phyloP scores from a whole-genome alignment of 768 basidiomycete species.

The Trametes elegans region DNA sequence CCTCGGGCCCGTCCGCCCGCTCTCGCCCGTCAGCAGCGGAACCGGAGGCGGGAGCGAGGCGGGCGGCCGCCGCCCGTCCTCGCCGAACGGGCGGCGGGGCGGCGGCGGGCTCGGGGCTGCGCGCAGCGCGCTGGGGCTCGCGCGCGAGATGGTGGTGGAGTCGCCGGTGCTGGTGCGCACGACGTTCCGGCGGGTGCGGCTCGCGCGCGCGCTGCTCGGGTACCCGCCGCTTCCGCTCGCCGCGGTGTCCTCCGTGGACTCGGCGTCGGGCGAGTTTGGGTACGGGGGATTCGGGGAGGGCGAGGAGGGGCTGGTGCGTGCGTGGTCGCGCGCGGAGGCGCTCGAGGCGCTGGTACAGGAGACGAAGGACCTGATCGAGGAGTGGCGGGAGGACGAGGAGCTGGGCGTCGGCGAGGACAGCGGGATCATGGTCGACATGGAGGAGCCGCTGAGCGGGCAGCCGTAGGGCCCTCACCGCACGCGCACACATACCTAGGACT shows the following conservation, averaged over 20 bases:
- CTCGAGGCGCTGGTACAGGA: conserved; percentile 52
- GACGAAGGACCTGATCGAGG: conserved; percentile 54
- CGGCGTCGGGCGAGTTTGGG: no score
- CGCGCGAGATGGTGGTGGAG: conserved; percentile 45
- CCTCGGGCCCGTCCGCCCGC: conserved; percentile 46
- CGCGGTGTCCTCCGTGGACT: conserved; percentile 33
- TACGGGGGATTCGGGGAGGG: conserved; percentile 19
- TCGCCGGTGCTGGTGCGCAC: conserved; percentile 50
- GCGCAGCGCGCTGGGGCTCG: conserved; percentile 21
- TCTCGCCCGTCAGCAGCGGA: conserved; percentile 9
- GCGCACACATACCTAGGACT: neutral
- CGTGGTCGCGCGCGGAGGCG: conserved; percentile 56
- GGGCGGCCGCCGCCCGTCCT: neutral
- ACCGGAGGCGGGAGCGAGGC: neutral
- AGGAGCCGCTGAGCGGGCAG: conserved; percentile 14
- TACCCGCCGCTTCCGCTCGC: conserved; percentile 54
- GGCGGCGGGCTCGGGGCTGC: conserved; percentile 1
- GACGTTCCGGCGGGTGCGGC: conserved; percentile 60
- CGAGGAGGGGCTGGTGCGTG: conserved; percentile 27
- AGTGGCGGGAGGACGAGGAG: conserved; percentile 41
- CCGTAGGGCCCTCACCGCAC: neutral
- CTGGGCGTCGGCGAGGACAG: conserved; percentile 19
- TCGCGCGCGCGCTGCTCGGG: conserved; percentile 63
- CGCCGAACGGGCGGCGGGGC: conserved; percentile 7
- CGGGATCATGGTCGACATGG: conserved; percentile 21